Base-by-base conservation (phyloP, 306 rosid species). In the Albizia julibrissin region DNA sequence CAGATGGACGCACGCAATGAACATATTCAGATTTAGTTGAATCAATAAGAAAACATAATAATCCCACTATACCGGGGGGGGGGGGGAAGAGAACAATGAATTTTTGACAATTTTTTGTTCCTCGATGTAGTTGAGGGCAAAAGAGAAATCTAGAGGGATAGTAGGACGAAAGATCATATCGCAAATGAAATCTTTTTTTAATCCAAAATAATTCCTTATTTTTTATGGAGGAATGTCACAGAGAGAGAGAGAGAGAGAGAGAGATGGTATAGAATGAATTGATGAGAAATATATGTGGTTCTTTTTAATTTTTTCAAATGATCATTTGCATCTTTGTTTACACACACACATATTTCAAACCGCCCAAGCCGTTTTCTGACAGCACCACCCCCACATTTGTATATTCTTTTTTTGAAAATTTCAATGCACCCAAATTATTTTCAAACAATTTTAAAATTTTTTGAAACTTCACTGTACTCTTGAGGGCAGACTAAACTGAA, bases 201-300 rank as follows among this genome's bases (percentile, higher is more conserved):
- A 21, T 56, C 4, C 62, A 56, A n/a, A 56, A n/a, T 21, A 21
- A 21, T 56, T 56, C 62, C 10, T 8, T 47, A 47, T 10, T 59
- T 59, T 24, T 59, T n/a, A 10, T 1, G 69, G 19, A 62, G 39
- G 39, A 62, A 13, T 62, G 39, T 27, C 43, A 61, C 5, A 50
- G 33, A 66, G 69, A 73, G 86, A 27, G n/a, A n/a, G n/a, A n/a
- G n/a, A n/a, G n/a, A n/a, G n/a, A n/a, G n/a, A n/a, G n/a, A n/a
- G n/a, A n/a, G n/a, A n/a, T n/a, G n/a, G n/a, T n/a, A n/a, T n/a
- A n/a, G n/a, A n/a, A 29, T 29, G 34, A 69, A 37, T 54, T 72
- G 78, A 80, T 72, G 61, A 77, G 72, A 69, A 65, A 10, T 39
- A 69, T 9, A 11, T 65, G 75, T 46, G 78, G 78, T 78, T 66